Conservation (phyloP, 2,329 filamentous ascomycete species). For the Juglanconis juglandina region DNA sequence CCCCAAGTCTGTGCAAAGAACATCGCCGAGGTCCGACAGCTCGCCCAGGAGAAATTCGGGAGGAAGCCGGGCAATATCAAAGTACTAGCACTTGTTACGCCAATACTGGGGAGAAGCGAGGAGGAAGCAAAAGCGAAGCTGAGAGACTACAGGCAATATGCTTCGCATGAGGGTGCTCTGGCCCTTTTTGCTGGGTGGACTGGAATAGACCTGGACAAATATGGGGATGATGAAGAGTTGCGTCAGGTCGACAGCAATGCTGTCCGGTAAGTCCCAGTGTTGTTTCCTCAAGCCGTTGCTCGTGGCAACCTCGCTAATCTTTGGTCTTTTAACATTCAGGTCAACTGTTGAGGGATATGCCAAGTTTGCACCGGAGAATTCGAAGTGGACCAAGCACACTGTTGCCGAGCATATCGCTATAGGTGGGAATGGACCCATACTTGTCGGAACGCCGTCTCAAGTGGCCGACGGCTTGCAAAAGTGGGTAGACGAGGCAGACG, state of each 20-base stretch:
- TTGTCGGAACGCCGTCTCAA: conserved; percentile 61
- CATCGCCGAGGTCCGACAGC: conserved; percentile 59
- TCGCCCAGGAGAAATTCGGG: conserved; percentile 50
- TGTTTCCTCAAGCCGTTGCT: conserved; percentile 5
- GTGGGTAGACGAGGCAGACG: conserved; percentile 66
- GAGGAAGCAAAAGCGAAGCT: conserved; percentile 65
- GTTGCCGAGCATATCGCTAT: conserved; percentile 66
- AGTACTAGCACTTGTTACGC: conserved; percentile 63
- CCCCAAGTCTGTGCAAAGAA: conserved; percentile 58
- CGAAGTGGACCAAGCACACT: conserved; percentile 70
- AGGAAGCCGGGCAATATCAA: conserved; percentile 62
- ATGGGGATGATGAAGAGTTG: conserved; percentile 37
- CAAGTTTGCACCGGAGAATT: conserved; percentile 13
- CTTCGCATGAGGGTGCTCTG: conserved; percentile 59
- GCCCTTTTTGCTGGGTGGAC: conserved; percentile 75
- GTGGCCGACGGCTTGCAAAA: conserved; percentile 66
- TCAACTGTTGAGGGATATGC: conserved; percentile 22
- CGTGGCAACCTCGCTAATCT: background rate
- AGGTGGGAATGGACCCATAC: conserved; percentile 62
- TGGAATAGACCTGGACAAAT: conserved; percentile 45
- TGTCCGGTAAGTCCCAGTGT: conserved; percentile 30
- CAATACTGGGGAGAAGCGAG: conserved; percentile 62
- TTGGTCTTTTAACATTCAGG: background rate
- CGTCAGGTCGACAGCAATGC: conserved; percentile 38
- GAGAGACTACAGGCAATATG: conserved; percentile 58